These are phyloP conservation scores for Malus orientalis DNA, from an alignment of 306 rosid genomes.

Conservation along the genomic window DNA sequence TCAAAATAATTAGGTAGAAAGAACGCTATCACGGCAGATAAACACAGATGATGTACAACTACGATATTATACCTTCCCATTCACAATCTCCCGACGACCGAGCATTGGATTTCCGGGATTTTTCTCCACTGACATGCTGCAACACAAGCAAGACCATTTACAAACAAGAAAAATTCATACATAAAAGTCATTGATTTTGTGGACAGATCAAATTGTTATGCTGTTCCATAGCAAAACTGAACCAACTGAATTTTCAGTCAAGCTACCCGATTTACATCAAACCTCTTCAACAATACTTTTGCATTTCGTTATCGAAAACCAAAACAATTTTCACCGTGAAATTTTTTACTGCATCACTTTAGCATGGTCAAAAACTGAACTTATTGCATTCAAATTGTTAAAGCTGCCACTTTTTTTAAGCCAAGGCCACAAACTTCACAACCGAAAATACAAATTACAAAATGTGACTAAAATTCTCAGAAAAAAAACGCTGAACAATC, in stretches of 20 bases:
- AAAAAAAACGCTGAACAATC: not conserved
- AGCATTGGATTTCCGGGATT: constrained; percentile 68
- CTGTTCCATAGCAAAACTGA: not conserved
- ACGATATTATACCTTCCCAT: constrained; percentile 49
- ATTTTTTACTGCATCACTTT: not conserved
- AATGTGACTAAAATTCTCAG: not conserved
- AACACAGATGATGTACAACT: not conserved
- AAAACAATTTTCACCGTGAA: not conserved
- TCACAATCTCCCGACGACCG: constrained; percentile 56
- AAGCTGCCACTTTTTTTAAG: not conserved
- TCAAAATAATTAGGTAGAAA: not conserved
- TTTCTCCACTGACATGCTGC: constrained; percentile 76
- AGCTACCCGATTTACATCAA: not conserved
- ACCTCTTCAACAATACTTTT: not conserved
- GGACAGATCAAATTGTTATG: not conserved
- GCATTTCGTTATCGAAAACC: not conserved
- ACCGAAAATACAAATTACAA: not conserved
- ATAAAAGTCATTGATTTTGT: not conserved
- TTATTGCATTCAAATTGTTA: not conserved
- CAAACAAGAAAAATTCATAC: not conserved
- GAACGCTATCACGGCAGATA: not conserved
- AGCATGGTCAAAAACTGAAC: not conserved
- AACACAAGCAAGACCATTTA: constrained; percentile 10
- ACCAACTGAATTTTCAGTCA: not conserved
- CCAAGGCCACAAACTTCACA: not conserved